Conservation (phyloP, 176 grass and related monocot genomes). For the Triticum urartu region DNA sequence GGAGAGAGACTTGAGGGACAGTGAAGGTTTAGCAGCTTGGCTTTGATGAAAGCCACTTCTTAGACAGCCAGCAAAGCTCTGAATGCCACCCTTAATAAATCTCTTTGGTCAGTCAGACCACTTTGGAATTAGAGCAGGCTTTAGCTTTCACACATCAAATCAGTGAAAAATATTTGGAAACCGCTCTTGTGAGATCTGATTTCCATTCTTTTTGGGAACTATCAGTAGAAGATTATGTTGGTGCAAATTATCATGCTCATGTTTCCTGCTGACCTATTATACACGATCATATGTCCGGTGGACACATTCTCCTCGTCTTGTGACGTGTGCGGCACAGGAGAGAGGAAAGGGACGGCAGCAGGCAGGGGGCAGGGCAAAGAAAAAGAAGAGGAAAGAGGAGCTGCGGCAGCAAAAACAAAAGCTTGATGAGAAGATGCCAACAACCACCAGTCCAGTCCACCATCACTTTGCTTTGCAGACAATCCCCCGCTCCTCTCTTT, state of each 20-base stretch:
- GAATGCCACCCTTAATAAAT: background rate
- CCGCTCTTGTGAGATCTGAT: background rate
- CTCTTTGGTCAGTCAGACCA: background rate
- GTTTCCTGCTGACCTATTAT: background rate
- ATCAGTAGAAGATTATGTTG: background rate
- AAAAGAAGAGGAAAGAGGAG: constrained; percentile 36
- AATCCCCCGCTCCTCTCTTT: background rate
- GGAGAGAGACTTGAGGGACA: constrained; percentile 14
- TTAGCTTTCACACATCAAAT: constrained; percentile 13
- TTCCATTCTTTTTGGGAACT: background rate
- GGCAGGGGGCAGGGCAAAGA: background rate
- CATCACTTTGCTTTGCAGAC: constrained; percentile 58
- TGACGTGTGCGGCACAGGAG: constrained; percentile 24
- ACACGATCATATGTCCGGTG: background rate
- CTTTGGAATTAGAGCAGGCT: constrained; percentile 5
- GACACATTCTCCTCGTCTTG: constrained; percentile 11
- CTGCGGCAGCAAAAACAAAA: constrained; percentile 44
- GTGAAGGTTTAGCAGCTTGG: constrained; percentile 11
- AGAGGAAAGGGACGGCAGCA: constrained; percentile 37
- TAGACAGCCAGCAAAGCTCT: background rate
- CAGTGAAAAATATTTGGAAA: background rate
- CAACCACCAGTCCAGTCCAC: constrained; percentile 22
- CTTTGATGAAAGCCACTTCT: constrained; percentile 20
- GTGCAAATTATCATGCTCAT: constrained; percentile 3
- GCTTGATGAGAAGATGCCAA: constrained; percentile 36